Evolutionary conservation across 345 rosid species (phyloP), one percentile per base, ranked within the genome.

Genomic region (Brassica nigra): DNA sequence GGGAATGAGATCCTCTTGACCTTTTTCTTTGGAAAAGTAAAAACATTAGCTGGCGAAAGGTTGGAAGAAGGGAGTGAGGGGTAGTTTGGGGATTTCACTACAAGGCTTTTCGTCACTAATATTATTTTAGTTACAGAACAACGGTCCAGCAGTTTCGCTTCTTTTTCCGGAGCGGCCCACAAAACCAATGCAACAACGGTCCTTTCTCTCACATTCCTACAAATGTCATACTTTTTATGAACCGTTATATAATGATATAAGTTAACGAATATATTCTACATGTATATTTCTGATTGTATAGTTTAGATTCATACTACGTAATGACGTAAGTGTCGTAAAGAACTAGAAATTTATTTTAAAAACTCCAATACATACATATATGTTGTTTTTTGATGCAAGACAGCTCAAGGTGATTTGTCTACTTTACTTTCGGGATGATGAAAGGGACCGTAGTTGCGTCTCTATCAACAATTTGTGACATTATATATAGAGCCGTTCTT

Each of bases 41-140:
- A 12, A 49, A 14, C 27, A 39, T 4, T 64, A 81, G 76, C 83
- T 80, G 80, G 83, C 73, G 42, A 64, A 52, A 75, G 76, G 68
- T 49, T 70, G 62, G 27, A 6, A n/a, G 18, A n/a, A 49, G 57
- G 18, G 57, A 14, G 16, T 49, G 29, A 75, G 69, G 80, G 83
- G 73, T 76, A 76, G 52, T 76, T 70, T 76, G 0, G 83, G 59
- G 0, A 27, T 64, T 49, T 49, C 4, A 5, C 18, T 14, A 15
- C 57, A 49, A 14, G 8, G 20, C 57, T 49, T 49, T 49, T 49
- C 57, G 16, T 49, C 16, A n/a, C 57, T 49, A n/a, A 47, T 8
- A 14, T 47, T 47, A 12, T 47, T 12, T 47, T 12, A 14, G 52
- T 11, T 9, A 30, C 15, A 44, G 52, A 44, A 12, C 54, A 49